Base-by-base conservation (phyloP, 306 rosid genomes). In the Cucumis cinereus region DNA sequence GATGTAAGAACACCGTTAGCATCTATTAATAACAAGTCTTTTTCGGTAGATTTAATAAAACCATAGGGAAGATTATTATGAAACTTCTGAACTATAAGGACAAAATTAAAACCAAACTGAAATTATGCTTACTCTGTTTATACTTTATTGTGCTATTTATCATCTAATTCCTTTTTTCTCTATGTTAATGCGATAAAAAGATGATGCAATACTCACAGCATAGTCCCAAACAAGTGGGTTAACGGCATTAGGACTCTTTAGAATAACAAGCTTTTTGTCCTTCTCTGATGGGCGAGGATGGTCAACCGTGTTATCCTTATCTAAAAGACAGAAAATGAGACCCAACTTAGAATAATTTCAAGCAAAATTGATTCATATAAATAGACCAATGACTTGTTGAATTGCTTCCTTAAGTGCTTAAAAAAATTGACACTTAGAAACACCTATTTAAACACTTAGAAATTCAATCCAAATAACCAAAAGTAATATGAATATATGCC, bases 201-300 rank as follows among this genome's bases (percentile, higher is more conserved):
- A 67, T 23, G 50, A 56, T 8, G 59, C 35, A 35, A 33, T 40
- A 82, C 97, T 84, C 86, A 93, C 98, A 73, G 68, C 84, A 79
- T 81, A 86, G 70, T 74, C 87, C 96, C 91, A 93, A 62, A 91
- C 86, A 67, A 91, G 94, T 8, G 98, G 98, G 80, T 93, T 93
- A 38, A 93, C 87, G 11, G 96, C 91, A 84, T 93, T 93, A 49
- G 98, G 92, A 78, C 84, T 87, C 94, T 91, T 93, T 64, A 90
- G 88, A 61, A 91, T 83, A 2, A 86, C 89, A 72, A 93, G 91
- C 80, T 85, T 93, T 43, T 78, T 90, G 85, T 93, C 98, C 80
- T 89, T 88, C 3, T 88, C 89, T 16, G 88, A 61, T 63, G 84
- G 90, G 57, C 76, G 73, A 62, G 98, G 95, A 83, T 90, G 91